A percentile compares a stretch with the other conserved stretches of the same genome.
phyloP scores from a whole-genome alignment of 1,284 basidiomycete genomes.

The Chiua sp. region DNA sequence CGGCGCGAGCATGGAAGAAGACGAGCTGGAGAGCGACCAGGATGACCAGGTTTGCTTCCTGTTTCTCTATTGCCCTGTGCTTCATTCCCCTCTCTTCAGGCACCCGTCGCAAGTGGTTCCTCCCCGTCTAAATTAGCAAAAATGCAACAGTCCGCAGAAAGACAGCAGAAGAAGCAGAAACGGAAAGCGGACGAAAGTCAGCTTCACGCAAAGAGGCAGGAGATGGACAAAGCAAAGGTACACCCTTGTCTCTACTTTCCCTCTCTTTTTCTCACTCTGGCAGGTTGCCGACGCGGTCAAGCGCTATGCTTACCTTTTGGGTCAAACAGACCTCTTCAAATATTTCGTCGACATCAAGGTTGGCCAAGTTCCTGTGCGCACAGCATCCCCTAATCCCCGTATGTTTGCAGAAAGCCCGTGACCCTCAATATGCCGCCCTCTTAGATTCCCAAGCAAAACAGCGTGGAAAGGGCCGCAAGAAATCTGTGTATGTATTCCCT shows the following conservation, averaged over 20 bases:
- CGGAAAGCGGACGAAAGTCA: slow-evolving; percentile 72
- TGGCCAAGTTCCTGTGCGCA: slow-evolving; percentile 39
- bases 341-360: slow-evolving; percentile 97
- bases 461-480: too few relatives aligned
- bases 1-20: slow-evolving; percentile 55
- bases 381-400: too few relatives aligned
- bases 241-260: background rate
- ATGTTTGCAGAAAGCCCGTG: too few relatives aligned
- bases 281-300: slow-evolving; percentile 95
- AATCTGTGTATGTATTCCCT: too few relatives aligned
- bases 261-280: background rate
- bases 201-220: slow-evolving; percentile 34
- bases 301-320: slow-evolving; percentile 92
- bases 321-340: slow-evolving; percentile 95
- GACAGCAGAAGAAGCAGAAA: slow-evolving; percentile 63
- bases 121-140: slow-evolving; percentile 48
- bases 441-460: too few relatives aligned
- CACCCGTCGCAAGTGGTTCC: slow-evolving; percentile 35
- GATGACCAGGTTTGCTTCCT: slow-evolving; percentile 47
- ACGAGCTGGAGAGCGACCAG: slow-evolving; percentile 66
- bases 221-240: too few relatives aligned
- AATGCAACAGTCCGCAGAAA: slow-evolving; percentile 45
- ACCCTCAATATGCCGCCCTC: too few relatives aligned
- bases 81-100: slow-evolving; percentile 21
- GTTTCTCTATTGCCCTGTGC: slow-evolving; percentile 9